phyloP scores from a whole-genome alignment of 768 basidiomycete genomes.

The Tubosaeta brunneosetosa region DNA sequence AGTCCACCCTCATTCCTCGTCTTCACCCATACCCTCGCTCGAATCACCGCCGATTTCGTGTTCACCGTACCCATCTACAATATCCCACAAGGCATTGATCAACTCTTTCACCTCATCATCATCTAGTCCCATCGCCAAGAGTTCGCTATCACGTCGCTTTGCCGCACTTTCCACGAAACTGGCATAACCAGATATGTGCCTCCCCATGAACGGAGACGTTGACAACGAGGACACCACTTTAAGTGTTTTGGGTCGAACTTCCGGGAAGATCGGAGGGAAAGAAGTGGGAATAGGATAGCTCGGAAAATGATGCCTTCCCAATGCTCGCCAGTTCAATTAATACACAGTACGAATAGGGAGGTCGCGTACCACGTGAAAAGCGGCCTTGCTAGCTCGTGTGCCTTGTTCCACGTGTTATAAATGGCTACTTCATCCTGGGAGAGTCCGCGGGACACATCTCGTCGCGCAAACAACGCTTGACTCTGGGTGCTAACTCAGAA shows the following conservation, averaged over 20 bases:
- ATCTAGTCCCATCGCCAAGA: constrained; percentile 39
- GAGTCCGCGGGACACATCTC: constrained; percentile 61
- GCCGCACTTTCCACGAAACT: constrained; percentile 42
- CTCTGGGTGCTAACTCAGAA: constrained; percentile 9
- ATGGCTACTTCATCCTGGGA: constrained; percentile 30
- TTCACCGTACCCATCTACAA: constrained; percentile 44
- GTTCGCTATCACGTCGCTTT: constrained; percentile 34
- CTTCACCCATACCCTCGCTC: constrained; percentile 18
- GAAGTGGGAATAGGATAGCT: constrained; percentile 60
- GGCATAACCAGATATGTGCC: constrained; percentile 50
- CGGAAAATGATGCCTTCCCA: constrained; percentile 41
- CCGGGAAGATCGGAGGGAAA: constrained; percentile 46
- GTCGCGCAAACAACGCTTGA: constrained; percentile 34
- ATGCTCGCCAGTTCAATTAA: constrained; percentile 2
- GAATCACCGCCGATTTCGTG: constrained; percentile 21
- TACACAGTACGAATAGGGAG: background rate
- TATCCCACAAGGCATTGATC: constrained; percentile 53
- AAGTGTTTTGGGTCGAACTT: constrained; percentile 12
- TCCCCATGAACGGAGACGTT: constrained; percentile 36
- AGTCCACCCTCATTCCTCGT: constrained; percentile 9
- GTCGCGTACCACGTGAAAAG: constrained; percentile 37
- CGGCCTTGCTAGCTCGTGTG: constrained; percentile 27
- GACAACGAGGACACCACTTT: constrained; percentile 43
- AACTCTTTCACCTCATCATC: constrained; percentile 56
- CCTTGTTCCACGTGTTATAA: constrained; percentile 39